Evolutionary conservation across 164 flowering plant genomes (phyloP).

Genomic region (Liquidambar formosana): DNA sequence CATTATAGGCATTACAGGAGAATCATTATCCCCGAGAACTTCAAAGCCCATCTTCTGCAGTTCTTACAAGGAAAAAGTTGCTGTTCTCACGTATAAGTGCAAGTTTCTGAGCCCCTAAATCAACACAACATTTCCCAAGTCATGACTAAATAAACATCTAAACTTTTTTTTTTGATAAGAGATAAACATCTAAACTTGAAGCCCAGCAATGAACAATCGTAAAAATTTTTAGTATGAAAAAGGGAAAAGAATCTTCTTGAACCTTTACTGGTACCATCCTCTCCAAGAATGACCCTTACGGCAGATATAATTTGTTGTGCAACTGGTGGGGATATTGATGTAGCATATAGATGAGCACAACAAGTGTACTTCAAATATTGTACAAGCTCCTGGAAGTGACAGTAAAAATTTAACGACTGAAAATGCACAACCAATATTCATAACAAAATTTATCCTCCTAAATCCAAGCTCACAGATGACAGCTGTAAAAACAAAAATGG

Average conservation of each 20-base stretch:
- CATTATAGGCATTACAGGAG: conserved; percentile 99
- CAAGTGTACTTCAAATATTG: conserved; percentile 71
- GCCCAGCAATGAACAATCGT: too few relatives aligned
- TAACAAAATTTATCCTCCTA: neutral
- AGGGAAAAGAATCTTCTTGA: neutral
- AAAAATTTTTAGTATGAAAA: neutral
- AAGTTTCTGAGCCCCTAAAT: conserved; percentile 89
- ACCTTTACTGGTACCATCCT: conserved; percentile 97
- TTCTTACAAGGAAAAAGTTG: conserved; percentile 93
- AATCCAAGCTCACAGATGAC: neutral
- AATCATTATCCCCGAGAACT: conserved; percentile 97
- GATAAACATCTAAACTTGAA: too few relatives aligned
- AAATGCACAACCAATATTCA: neutral
- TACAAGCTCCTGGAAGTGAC: conserved; percentile 66
- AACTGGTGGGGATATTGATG: conserved; percentile 89
- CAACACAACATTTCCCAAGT: neutral
- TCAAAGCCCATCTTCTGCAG: conserved; percentile 97
- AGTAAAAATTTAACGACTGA: neutral
- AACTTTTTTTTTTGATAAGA: too few relatives aligned
- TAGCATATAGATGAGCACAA: conserved; percentile 90
- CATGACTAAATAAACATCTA: too few relatives aligned
- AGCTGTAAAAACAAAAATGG: neutral
- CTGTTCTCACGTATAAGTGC: conserved; percentile 91
- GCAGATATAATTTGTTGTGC: conserved; percentile 91
- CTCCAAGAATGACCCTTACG: conserved; percentile 85